Base-by-base conservation (phyloP, 805 yeast genomes). In the Lipomyces kockii region DNA sequence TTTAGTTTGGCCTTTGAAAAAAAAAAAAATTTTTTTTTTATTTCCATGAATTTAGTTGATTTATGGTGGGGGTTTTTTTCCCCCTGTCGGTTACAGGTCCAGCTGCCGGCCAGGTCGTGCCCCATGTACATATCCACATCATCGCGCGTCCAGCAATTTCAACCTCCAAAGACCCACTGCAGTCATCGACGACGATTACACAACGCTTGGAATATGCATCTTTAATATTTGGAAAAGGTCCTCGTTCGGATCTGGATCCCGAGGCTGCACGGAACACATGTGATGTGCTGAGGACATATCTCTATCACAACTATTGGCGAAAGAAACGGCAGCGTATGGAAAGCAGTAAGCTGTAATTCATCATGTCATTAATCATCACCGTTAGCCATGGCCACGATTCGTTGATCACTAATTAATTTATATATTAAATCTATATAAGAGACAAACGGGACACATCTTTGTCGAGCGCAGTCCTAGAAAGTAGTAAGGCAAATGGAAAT, bases 101-200 rank as follows among this genome's bases (percentile, higher is more conserved):
- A 0, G 93, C 89, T 39, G 93, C 97, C 1, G 98, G 98, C 1
- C 98, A 94, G 76, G 86, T 92, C 8, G 88, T 94, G 0, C 97
- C 97, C 11, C 98, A 94, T 78, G 83, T 94, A n/a, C 98, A 94
- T 75, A 89, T 95, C 20, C 98, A 94, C 76, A 77, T 94, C 25
- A 90, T 94, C 20, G 96, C 97, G 12, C 82, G 98, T 58, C 69
- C 62, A 2, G 17, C 20, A 29, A 29, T 29, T 12, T 7, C 20
- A 1, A 52, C 29, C 52, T 17, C 49, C 8, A 17, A 17, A 1
- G 8, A 1, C 49, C 20, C 9, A 17, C 43, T 37, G 5, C 43
- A 37, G 5, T 11, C 43, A 14, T 37, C 43, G 0, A 37, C 43
- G 43, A 37, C 43, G 17, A 11, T 37, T 37, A 52, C 63, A 35